Base-by-base conservation (phyloP, 352 stramenopile species). In the Globisporangium yorkense region DNA sequence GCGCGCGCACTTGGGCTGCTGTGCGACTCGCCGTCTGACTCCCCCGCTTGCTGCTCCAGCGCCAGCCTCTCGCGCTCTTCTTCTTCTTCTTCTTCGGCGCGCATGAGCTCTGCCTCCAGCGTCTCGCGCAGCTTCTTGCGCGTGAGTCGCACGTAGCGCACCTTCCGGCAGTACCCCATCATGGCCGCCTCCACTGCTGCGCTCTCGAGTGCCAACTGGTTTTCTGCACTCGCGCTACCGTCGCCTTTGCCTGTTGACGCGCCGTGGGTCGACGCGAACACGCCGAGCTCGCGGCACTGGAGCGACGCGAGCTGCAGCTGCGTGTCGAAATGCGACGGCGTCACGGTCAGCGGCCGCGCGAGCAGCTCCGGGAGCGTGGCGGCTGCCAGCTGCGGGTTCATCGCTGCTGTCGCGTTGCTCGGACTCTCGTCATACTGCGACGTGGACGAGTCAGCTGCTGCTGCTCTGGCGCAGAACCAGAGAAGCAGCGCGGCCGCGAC, bases 111-210 rank as follows among this genome's bases (percentile, higher is more conserved):
- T 15, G 54, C 51, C 12, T 56, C 62, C 16, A 61, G 35, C 35
- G 77, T 56, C 5, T 51, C 47, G 16, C 67, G 74, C 43, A 71
- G 65, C 49, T 62, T 67, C 56, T 80, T 65, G 0, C 77, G 71
- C 18, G 72, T 49, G 54, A 78, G 67, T 4, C 72, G 70, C 48
- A 82, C 70, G 54, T 87, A 88, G 43, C 79, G 77, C 45, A 82
- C 55, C 18, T 67, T 66, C 35, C 71, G 65, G 63, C 80, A 90
- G 56, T 76, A 78, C 47, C 13, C 45, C 24, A 57, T 51, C 2
- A 27, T 18, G 8, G 44, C 6, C 8, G 12, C 27, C 47, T 21
- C 24, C 16, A 35, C 40, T 33, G 20, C 7, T 44, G 20, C 45
- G 21, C n/a, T 21, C 12, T 8, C 31, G 31, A 16, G 4, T 20